Percentiles rank a stretch among this genome's conserved stretches.
phyloP scores from a whole-genome alignment of 495 filamentous ascomycete genomes.

The Aspergillus ostianus region DNA sequence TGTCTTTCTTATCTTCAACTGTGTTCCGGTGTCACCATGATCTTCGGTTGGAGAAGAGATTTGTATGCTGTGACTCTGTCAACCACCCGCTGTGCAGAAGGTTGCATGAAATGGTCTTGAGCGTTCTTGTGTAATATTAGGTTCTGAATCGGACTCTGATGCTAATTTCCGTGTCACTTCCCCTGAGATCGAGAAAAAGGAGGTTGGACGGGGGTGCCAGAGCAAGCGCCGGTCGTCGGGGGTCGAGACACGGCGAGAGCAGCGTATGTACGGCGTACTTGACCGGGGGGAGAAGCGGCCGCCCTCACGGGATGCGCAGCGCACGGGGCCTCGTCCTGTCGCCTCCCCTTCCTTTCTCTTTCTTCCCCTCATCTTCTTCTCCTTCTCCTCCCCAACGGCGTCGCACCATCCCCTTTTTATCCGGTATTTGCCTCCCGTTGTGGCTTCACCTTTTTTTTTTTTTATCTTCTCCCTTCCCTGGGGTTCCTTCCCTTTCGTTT shows the following conservation, averaged over 20 bases:
- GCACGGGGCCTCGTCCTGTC: not conserved
- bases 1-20: not conserved
- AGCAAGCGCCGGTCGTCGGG: no score
- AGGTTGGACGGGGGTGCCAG: no score
- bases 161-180: no score
- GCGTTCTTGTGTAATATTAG: not conserved
- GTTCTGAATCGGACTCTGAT: not conserved
- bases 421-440: not conserved
- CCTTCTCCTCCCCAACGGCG: not conserved
- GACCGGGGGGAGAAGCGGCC: no score
- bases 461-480: not conserved
- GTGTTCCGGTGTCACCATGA: not conserved
- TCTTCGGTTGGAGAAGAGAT: not conserved
- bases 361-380: not conserved
- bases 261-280: no score
- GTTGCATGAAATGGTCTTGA: not conserved
- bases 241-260: no score
- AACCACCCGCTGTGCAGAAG: not conserved
- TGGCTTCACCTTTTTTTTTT: no score
- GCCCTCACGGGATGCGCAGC: not conserved
- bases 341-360: not conserved
- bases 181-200: no score
- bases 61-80: no score
- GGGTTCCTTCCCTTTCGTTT: no score
- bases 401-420: not conserved